Conservation (phyloP, 106 monocot species). For the Acorus gramineus region DNA sequence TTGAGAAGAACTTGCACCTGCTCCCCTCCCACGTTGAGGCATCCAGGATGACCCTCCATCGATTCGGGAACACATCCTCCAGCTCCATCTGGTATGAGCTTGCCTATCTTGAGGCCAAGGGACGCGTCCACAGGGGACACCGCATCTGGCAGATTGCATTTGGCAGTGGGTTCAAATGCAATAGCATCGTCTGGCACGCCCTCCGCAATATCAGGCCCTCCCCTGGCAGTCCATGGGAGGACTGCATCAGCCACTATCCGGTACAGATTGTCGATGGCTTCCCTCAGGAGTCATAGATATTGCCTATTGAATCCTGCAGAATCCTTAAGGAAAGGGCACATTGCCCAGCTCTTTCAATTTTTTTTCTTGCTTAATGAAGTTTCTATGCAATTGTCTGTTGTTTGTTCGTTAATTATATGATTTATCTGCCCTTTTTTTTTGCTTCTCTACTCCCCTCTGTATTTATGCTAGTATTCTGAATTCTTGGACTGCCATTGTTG, state of each 20-base stretch:
- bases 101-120: constrained; percentile 17
- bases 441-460: no score
- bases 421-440: no score
- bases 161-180: constrained; percentile 22
- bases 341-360: no score
- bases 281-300: no score
- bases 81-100: constrained; percentile 27
- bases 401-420: no score
- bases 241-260: constrained; percentile 12
- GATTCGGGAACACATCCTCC: constrained; percentile 23
- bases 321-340: no score
- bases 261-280: constrained; percentile 9
- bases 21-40: constrained; percentile 15
- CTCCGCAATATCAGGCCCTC: background rate
- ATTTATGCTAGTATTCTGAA: no score
- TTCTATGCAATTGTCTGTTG: no score
- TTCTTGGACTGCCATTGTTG: no score
- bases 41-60: constrained; percentile 17
- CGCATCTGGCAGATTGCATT: constrained; percentile 21
- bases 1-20: constrained; percentile 21
- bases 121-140: constrained; percentile 12
- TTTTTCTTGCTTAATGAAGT: no score
- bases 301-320: no score
- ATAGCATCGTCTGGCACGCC: constrained; percentile 12
- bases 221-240: constrained; percentile 9